Percentiles rank a stretch among this genome's conserved stretches.
These are phyloP conservation scores for Fomitopsis serialis DNA, from an alignment of 768 basidiomycete genomes.

Conservation along the genomic window DNA sequence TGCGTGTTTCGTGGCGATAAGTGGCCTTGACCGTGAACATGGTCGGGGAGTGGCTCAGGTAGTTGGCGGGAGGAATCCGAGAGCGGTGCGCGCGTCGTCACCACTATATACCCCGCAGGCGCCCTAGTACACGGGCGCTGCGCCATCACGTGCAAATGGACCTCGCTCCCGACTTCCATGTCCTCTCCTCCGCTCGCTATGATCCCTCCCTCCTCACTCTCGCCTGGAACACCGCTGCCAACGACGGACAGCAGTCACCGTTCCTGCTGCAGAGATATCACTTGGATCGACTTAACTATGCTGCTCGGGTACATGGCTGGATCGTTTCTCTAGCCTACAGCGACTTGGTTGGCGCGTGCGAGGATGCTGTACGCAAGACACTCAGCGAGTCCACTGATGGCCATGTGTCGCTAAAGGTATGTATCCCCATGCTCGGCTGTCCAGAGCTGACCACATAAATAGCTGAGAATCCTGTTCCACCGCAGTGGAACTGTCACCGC, in stretches of 20 bases:
- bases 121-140: conserved; percentile 1
- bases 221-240: conserved; percentile 52
- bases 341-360: conserved; percentile 39
- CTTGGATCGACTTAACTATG: conserved; percentile 49
- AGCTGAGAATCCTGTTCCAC: conserved; percentile 47
- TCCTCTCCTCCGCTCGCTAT: conserved; percentile 55
- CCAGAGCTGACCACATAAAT: background rate
- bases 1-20: conserved; percentile 64
- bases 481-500: conserved; percentile 12
- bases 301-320: conserved; percentile 52
- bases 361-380: conserved; percentile 30
- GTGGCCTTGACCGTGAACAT: conserved; percentile 77
- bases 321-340: conserved; percentile 32
- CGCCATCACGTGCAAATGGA: conserved; percentile 2
- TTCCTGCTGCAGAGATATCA: conserved; percentile 63
- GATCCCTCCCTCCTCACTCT: conserved; percentile 43
- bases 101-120: conserved; percentile 4
- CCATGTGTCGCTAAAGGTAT: conserved; percentile 30
- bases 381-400: conserved; percentile 1
- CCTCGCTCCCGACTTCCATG: conserved; percentile 15
- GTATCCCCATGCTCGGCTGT: background rate
- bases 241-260: conserved; percentile 42
- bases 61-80: background rate
- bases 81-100: conserved; percentile 1
- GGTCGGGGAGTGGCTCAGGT: conserved; percentile 14